These are phyloP conservation scores for Nemophila menziesii DNA, from an alignment of 257 asterid genomes.

Conservation along the genomic window DNA sequence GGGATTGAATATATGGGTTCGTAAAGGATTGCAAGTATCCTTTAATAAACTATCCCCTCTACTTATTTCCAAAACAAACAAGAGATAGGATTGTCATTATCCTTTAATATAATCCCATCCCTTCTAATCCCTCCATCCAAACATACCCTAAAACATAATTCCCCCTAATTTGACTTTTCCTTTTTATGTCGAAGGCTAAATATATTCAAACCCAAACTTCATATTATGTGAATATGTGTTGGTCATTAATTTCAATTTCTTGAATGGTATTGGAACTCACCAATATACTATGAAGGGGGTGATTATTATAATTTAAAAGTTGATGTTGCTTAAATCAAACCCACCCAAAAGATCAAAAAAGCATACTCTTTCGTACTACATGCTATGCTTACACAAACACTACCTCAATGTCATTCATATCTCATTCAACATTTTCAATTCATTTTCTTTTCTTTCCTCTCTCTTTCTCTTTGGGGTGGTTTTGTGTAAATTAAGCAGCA, in stretches of 20 bases:
- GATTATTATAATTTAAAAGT: too few species aligned
- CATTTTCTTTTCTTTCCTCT: neutral
- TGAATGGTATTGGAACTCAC: neutral
- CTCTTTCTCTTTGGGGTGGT: neutral
- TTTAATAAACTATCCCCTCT: too few species aligned
- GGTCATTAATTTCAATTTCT: neutral
- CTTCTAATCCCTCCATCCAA: neutral
- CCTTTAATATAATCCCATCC: neutral
- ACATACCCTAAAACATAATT: neutral
- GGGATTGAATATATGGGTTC: too few species aligned
- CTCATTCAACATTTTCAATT: neutral
- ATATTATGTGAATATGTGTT: too few species aligned
- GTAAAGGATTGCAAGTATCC: too few species aligned
- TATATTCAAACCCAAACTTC: too few species aligned
- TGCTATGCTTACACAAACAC: too few species aligned
- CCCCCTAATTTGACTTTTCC: neutral
- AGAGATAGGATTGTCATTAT: neutral
- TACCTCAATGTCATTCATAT: too few species aligned
- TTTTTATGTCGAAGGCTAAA: too few species aligned
- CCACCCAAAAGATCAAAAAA: neutral
- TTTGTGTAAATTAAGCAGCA: slow-evolving; percentile 11
- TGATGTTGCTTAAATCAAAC: neutral
- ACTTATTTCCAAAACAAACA: too few species aligned
- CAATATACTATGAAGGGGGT: neutral
- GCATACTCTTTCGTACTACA: neutral